Evolutionary conservation across 2,329 filamentous ascomycete species (phyloP).

Genomic region (Geosmithia putterillii): DNA sequence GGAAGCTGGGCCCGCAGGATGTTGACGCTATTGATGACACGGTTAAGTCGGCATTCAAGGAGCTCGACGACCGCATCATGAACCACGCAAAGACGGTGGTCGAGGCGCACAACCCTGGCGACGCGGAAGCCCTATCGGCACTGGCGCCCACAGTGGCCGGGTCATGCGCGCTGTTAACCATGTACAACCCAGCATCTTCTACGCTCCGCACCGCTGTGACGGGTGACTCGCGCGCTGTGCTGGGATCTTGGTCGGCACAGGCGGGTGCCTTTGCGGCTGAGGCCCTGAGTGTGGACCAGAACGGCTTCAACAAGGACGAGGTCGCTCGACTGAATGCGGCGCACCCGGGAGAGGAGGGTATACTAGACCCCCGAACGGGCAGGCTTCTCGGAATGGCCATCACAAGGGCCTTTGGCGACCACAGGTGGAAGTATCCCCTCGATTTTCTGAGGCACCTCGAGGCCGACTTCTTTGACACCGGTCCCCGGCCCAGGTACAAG

Average conservation of each 20-base stretch:
- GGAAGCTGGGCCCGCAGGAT: slow-evolving; percentile 11
- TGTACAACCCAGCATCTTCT: slow-evolving; percentile 42
- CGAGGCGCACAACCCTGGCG: slow-evolving; percentile 13
- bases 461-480: slow-evolving; percentile 11
- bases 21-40: slow-evolving; percentile 36
- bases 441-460: slow-evolving; percentile 10
- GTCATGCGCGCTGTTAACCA: slow-evolving; percentile 50
- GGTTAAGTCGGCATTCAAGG: slow-evolving; percentile 45
- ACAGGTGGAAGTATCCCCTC: slow-evolving; percentile 53
- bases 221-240: slow-evolving; percentile 55
- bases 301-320: slow-evolving; percentile 49
- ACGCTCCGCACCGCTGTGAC: slow-evolving; percentile 51
- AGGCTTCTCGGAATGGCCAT: slow-evolving; percentile 49
- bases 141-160: slow-evolving; percentile 30
- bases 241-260: slow-evolving; percentile 34
- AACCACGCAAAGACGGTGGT: slow-evolving; percentile 17
- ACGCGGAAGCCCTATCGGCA: slow-evolving; percentile 13
- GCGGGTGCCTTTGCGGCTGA: slow-evolving; percentile 33
- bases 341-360: slow-evolving; percentile 50
- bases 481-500: slow-evolving; percentile 26
- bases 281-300: slow-evolving; percentile 52
- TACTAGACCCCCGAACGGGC: slow-evolving; percentile 34
- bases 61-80: slow-evolving; percentile 45
- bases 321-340: slow-evolving; percentile 37
- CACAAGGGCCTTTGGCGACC: slow-evolving; percentile 57